A percentile compares a stretch with the other conserved stretches of the same genome.
Conservation (phyloP, 2,329 filamentous ascomycete species). For the Colletotrichum somersetense region DNA sequence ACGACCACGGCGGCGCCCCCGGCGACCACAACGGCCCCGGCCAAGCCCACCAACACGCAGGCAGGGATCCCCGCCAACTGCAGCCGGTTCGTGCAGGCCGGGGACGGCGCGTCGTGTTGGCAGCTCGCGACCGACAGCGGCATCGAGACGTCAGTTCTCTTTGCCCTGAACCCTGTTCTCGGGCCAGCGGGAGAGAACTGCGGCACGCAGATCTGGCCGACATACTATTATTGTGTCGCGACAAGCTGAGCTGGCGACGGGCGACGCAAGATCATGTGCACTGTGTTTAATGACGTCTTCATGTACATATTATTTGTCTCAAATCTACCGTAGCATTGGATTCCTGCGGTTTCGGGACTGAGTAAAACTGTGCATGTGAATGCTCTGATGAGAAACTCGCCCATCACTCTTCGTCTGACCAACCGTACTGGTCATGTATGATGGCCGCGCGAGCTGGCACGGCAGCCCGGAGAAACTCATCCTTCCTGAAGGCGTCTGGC, state of each 20-base stretch:
- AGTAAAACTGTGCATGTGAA: too few species aligned
- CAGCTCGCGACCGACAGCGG: not conserved
- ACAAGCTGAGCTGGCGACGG: not conserved
- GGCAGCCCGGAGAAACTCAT: constrained; percentile 27
- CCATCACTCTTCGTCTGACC: constrained; percentile 7
- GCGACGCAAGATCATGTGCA: too few species aligned
- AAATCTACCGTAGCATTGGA: too few species aligned
- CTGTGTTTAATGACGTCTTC: too few species aligned
- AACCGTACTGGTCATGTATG: constrained; percentile 24
- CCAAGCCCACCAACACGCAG: constrained; percentile 24
- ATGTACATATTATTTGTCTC: too few species aligned
- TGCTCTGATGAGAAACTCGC: not conserved
- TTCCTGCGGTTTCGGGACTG: too few species aligned
- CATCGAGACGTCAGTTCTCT: constrained; percentile 11
- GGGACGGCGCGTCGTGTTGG: too few species aligned
- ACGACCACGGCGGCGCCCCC: constrained; percentile 6
- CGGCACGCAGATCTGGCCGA: constrained; percentile 43
- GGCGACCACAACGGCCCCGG: constrained; percentile 5
- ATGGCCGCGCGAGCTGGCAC: constrained; percentile 10
- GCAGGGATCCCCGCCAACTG: constrained; percentile 22
- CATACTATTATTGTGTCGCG: constrained; percentile 46
- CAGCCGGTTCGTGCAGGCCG: constrained; percentile 33
- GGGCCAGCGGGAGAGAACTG: constrained; percentile 46
- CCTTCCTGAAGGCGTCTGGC: constrained; percentile 17
- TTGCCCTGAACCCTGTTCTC: constrained; percentile 25